Conservation (phyloP, 2,329 filamentous ascomycete genomes). For the Fusarium protoensiforme region DNA sequence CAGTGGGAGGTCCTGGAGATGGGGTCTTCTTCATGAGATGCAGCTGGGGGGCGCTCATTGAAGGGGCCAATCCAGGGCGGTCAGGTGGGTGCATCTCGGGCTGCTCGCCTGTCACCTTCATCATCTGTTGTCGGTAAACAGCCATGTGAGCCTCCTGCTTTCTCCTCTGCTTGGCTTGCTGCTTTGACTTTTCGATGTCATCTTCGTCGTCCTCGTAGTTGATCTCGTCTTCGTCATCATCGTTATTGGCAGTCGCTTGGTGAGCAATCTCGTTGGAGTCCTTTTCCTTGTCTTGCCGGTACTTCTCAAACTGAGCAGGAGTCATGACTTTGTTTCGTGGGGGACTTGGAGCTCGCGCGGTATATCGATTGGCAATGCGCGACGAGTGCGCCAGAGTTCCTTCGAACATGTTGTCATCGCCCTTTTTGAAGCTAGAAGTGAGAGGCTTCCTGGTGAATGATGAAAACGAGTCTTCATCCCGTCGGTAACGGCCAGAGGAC, state of each 20-base stretch:
- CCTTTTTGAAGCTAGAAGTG: conserved; percentile 51
- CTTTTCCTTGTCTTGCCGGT: conserved; percentile 78
- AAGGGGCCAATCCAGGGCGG: conserved; percentile 67
- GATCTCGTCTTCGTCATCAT: conserved; percentile 72
- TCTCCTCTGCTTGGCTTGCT: conserved; percentile 79
- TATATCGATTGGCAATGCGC: conserved; percentile 50
- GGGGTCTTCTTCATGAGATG: conserved; percentile 50
- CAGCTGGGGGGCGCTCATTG: conserved; percentile 73
- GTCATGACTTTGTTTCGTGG: conserved; percentile 86
- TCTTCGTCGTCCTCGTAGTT: conserved; percentile 82
- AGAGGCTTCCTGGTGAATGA: conserved; percentile 45
- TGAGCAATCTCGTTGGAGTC: conserved; percentile 56
- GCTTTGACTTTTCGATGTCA: conserved; percentile 78
- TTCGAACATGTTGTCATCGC: conserved; percentile 68
- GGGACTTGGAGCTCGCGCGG: conserved; percentile 50
- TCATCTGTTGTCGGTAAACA: conserved; percentile 94
- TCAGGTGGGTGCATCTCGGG: conserved; percentile 50
- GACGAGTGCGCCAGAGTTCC: conserved; percentile 54
- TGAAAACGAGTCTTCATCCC: conserved; percentile 54
- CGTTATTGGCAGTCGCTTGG: conserved; percentile 62
- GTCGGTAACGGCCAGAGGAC: conserved; percentile 47
- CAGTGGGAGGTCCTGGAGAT: conserved; percentile 53
- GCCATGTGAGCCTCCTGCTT: conserved; percentile 93
- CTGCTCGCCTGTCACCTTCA: conserved; percentile 87
- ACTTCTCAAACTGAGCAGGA: conserved; percentile 85